phyloP scores from a whole-genome alignment of 1,284 basidiomycete genomes.

The Lignosus rhinocerotis region DNA sequence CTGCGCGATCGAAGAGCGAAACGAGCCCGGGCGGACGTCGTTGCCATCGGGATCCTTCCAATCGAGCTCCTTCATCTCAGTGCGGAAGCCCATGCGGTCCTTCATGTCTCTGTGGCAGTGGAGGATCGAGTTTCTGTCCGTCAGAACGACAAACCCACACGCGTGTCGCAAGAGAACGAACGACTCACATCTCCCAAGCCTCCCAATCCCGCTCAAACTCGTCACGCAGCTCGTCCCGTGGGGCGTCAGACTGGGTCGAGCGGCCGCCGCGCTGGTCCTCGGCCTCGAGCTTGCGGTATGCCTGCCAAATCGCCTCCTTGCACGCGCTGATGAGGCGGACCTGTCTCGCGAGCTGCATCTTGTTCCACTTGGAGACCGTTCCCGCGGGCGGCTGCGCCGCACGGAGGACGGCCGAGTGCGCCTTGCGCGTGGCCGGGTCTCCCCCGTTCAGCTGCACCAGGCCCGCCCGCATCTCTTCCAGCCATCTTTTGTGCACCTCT shows the following conservation, averaged over 20 bases:
- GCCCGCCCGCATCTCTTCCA: constrained; percentile 19
- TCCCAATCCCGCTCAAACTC: constrained; percentile 68
- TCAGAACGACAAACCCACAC: neutral
- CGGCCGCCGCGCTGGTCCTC: constrained; percentile 6
- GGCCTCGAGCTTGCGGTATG: constrained; percentile 49
- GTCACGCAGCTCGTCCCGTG: constrained; percentile 44
- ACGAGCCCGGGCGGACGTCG: constrained; percentile 44
- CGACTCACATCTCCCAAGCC: constrained; percentile 66
- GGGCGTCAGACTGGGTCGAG: constrained; percentile 4
- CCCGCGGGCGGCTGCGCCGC: constrained; percentile 12
- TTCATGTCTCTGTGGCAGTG: constrained; percentile 61
- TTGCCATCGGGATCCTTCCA: constrained; percentile 50
- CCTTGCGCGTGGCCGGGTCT: neutral
- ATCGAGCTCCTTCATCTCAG: constrained; percentile 45
- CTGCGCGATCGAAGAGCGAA: constrained; percentile 52
- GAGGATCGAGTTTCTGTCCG: neutral
- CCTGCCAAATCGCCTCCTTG: constrained; percentile 68
- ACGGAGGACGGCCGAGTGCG: constrained; percentile 7
- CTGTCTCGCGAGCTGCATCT: constrained; percentile 63
- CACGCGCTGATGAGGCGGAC: constrained; percentile 57
- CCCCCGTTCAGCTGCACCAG: constrained; percentile 11
- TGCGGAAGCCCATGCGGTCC: constrained; percentile 65
- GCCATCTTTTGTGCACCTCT: constrained; percentile 9
- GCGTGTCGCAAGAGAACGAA: neutral
- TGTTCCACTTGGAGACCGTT: constrained; percentile 43